phyloP scores from a whole-genome alignment of 2,329 filamentous ascomycete genomes.

The Dichotomopilus funicola region DNA sequence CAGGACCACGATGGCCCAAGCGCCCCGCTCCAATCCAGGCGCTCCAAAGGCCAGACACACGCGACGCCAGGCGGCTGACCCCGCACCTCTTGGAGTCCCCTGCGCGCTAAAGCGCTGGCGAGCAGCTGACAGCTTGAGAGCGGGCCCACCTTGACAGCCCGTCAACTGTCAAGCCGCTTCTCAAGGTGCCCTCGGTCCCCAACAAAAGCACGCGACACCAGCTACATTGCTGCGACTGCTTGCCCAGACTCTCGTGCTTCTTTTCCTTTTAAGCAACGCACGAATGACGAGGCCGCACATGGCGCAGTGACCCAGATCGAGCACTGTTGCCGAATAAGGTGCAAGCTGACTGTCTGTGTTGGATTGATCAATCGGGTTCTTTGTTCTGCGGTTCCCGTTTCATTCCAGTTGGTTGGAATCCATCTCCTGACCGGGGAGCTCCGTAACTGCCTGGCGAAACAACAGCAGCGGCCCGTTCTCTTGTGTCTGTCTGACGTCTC shows the following conservation, averaged over 20 bases:
- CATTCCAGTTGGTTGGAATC: background rate
- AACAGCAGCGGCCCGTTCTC: too few relatives aligned
- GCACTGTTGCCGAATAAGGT: background rate
- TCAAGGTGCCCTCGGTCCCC: background rate
- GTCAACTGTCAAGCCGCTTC: too few relatives aligned
- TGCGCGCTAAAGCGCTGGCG: too few relatives aligned
- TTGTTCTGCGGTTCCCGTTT: background rate
- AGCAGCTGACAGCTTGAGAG: too few relatives aligned
- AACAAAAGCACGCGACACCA: slow-evolving; percentile 10
- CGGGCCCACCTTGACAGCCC: too few relatives aligned
- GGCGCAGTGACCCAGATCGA: slow-evolving; percentile 4
- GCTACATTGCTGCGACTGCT: background rate
- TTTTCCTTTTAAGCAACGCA: background rate
- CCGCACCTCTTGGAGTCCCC: too few relatives aligned
- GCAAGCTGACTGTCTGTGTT: background rate
- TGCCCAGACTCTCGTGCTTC: background rate
- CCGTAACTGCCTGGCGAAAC: background rate
- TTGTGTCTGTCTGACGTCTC: too few relatives aligned
- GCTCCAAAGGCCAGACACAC: too few relatives aligned
- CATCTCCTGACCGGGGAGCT: background rate
- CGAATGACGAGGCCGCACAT: slow-evolving; percentile 23
- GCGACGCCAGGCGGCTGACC: too few relatives aligned
- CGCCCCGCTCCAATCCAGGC: too few relatives aligned
- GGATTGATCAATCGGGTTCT: background rate
- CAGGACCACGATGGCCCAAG: too few relatives aligned